These are phyloP conservation scores for Bretschneidera sinensis DNA, from an alignment of 345 rosid genomes.

Conservation along the genomic window DNA sequence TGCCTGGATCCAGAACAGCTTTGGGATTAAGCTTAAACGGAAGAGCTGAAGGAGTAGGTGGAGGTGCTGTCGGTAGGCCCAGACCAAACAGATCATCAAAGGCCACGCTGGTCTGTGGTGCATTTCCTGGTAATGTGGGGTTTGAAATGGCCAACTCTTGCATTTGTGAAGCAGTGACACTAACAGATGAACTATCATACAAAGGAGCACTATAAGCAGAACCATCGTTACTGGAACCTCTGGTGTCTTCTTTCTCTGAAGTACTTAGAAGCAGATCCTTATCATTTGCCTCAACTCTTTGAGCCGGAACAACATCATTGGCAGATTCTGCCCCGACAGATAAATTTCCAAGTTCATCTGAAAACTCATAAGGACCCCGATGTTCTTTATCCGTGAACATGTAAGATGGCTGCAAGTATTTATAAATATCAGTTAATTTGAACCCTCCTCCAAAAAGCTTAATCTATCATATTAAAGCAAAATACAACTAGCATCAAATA, in stretches of 20 bases:
- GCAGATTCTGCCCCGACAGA: constrained; percentile 63
- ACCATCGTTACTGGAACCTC: constrained; percentile 44
- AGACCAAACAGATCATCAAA: constrained; percentile 87
- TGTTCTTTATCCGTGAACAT: constrained; percentile 97
- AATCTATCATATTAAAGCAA: not conserved
- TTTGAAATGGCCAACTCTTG: constrained; percentile 50
- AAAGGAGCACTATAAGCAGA: constrained; percentile 69
- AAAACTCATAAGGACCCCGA: constrained; percentile 86
- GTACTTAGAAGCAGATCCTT: constrained; percentile 76
- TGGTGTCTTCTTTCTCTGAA: constrained; percentile 76
- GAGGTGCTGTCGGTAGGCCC: constrained; percentile 46
- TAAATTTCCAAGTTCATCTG: constrained; percentile 68
- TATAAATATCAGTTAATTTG: constrained; percentile 15
- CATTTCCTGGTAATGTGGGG: constrained; percentile 23
- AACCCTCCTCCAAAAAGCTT: not conserved
- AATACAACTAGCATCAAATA: not conserved
- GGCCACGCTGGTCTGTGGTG: constrained; percentile 54
- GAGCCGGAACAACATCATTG: constrained; percentile 50
- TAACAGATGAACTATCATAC: constrained; percentile 40
- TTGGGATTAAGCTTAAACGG: constrained; percentile 71
- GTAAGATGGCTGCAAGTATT: constrained; percentile 79
- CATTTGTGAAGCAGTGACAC: constrained; percentile 39
- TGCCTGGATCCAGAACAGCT: constrained; percentile 75
- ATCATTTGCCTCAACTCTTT: constrained; percentile 80
- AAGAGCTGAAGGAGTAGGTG: constrained; percentile 50